Conservation (phyloP, 2,329 filamentous ascomycete genomes). For the Aspergillus oerlinghausenensis region DNA sequence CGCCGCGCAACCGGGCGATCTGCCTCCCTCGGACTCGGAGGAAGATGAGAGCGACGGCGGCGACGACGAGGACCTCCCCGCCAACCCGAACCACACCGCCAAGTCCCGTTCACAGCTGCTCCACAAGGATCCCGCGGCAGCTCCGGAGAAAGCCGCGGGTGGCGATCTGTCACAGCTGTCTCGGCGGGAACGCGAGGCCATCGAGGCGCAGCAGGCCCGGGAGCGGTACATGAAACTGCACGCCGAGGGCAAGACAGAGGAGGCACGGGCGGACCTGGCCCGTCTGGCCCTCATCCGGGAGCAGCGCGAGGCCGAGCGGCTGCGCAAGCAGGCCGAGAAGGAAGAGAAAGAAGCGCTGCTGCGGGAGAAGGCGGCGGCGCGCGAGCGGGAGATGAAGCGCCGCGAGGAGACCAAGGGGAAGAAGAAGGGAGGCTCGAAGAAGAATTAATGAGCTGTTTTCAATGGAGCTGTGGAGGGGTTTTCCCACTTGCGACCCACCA, state of each 20-base stretch:
- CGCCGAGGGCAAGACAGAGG: conserved; percentile 92
- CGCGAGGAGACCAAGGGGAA: conserved; percentile 36
- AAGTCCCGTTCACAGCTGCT: conserved; percentile 69
- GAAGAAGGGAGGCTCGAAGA: conserved; percentile 24
- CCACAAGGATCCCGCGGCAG: conserved; percentile 55
- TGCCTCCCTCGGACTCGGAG: conserved; percentile 68
- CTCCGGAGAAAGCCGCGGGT: conserved; percentile 31
- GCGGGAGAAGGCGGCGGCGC: conserved; percentile 31
- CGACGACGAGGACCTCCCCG: conserved; percentile 50
- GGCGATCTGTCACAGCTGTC: conserved; percentile 53
- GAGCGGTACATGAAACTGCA: conserved; percentile 90
- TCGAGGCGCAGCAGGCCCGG: conserved; percentile 82
- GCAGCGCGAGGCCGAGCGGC: conserved; percentile 78
- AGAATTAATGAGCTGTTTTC: conserved; percentile 9
- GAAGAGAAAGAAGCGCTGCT: conserved; percentile 43
- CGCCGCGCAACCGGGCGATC: conserved; percentile 74
- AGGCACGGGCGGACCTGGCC: conserved; percentile 84
- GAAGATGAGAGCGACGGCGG: conserved; percentile 32
- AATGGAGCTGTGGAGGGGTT: background rate
- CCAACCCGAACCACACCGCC: conserved; percentile 81
- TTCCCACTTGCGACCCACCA: too few relatives aligned
- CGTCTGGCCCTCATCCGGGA: conserved; percentile 77
- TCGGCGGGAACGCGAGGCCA: conserved; percentile 67
- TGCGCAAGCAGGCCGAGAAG: conserved; percentile 73
- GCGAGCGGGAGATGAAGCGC: conserved; percentile 38